These are phyloP conservation scores for Monotropa hypopitys DNA, from an alignment of 179 eudicot genomes.

Conservation along the genomic window DNA sequence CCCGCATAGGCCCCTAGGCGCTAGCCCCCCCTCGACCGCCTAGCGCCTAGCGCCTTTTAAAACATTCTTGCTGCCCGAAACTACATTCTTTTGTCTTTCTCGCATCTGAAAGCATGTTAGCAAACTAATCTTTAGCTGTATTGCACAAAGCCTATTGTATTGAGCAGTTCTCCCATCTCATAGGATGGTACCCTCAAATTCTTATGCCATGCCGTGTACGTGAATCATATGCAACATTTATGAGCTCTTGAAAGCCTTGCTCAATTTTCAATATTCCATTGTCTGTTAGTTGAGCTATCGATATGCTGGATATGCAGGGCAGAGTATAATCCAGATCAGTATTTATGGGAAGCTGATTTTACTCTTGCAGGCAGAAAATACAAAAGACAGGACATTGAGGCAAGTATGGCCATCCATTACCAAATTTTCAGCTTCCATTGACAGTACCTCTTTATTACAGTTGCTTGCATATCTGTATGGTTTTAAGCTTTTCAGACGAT, in stretches of 20 bases:
- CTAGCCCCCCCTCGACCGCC: too few species aligned
- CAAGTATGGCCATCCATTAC: slow-evolving; percentile 52
- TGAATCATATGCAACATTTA: neutral
- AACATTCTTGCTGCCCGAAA: neutral
- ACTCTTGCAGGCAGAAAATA: slow-evolving; percentile 56
- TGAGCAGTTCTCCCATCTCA: neutral
- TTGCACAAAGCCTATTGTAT: neutral
- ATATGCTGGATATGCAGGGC: slow-evolving; percentile 45
- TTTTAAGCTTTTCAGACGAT: slow-evolving; percentile 7
- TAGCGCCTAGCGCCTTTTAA: too few species aligned
- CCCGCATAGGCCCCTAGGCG: too few species aligned
- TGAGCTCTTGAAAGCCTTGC: neutral
- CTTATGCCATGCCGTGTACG: neutral
- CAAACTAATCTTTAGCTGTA: neutral
- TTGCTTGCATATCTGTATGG: neutral
- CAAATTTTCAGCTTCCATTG: slow-evolving; percentile 1
- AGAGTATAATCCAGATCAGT: slow-evolving; percentile 73
- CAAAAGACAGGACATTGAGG: slow-evolving; percentile 79
- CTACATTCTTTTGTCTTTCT: neutral
- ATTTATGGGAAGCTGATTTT: slow-evolving; percentile 79
- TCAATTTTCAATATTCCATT: neutral
- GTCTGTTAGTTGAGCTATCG: neutral
- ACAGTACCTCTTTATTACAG: neutral
- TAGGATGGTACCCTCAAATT: neutral
- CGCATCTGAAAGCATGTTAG: neutral